Evolutionary conservation across 2,329 filamentous ascomycete species (phyloP).

Genomic region (Lasiodiplodia hormozganensis): DNA sequence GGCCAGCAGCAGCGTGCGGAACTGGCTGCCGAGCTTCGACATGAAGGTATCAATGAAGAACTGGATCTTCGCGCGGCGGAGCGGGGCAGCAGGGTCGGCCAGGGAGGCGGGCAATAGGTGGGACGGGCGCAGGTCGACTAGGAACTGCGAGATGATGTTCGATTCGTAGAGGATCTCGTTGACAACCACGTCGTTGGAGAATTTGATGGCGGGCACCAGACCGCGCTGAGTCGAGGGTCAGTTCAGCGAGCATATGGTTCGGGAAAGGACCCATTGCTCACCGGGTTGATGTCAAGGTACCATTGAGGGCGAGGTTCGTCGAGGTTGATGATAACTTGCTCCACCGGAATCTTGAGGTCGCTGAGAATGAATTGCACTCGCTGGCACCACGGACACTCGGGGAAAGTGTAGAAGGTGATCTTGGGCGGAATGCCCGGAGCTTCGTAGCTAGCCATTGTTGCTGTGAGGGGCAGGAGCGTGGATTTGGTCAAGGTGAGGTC

Average conservation of each 20-base stretch:
- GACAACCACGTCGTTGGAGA: constrained; percentile 57
- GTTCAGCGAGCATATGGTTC: neutral
- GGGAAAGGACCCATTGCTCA: constrained; percentile 37
- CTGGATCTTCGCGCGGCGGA: constrained; percentile 69
- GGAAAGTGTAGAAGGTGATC: constrained; percentile 75
- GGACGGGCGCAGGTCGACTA: constrained; percentile 72
- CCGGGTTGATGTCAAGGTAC: constrained; percentile 79
- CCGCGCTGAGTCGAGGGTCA: constrained; percentile 59
- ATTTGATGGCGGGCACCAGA: constrained; percentile 74
- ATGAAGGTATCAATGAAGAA: constrained; percentile 77
- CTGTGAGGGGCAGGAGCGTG: neutral
- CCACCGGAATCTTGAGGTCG: constrained; percentile 70
- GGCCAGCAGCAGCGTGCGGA: constrained; percentile 54
- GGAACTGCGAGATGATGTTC: constrained; percentile 74
- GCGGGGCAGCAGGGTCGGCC: constrained; percentile 60
- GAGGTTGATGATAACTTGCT: constrained; percentile 77
- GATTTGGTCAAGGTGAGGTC: neutral
- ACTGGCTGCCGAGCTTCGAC: constrained; percentile 63
- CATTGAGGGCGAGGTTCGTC: constrained; percentile 70
- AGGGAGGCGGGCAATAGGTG: constrained; percentile 67
- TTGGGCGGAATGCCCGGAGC: constrained; percentile 44
- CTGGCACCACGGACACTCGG: constrained; percentile 75
- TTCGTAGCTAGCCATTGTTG: constrained; percentile 22
- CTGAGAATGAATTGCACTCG: constrained; percentile 75
- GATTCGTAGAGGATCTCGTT: constrained; percentile 75